Percentiles rank a stretch among this genome's conserved stretches.
These are phyloP conservation scores for Coniochaeta sp. DNA, from an alignment of 2,329 filamentous ascomycete genomes.

Conservation along the genomic window DNA sequence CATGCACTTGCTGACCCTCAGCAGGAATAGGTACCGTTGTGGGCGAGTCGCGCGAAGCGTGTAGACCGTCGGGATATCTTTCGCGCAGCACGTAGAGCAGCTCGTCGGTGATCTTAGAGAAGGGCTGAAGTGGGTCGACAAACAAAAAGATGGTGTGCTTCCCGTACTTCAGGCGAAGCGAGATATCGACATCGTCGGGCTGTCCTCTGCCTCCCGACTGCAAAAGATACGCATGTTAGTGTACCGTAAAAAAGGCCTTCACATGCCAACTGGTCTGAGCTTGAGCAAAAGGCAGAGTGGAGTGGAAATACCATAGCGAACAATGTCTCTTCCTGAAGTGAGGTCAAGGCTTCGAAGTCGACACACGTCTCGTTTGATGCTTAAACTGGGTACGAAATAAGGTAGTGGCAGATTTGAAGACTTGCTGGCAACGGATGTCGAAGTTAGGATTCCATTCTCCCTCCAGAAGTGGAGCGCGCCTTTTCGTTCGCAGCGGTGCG, in stretches of 20 bases:
- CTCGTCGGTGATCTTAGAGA: slow-evolving; percentile 48
- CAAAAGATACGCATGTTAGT: neutral
- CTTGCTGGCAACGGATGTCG: neutral
- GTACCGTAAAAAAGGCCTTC: neutral
- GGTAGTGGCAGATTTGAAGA: too few species aligned
- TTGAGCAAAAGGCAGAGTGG: neutral
- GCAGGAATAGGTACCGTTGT: slow-evolving; percentile 31
- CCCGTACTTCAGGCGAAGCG: slow-evolving; percentile 66
- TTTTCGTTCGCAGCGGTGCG: neutral
- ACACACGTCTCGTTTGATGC: too few species aligned
- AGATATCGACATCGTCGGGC: slow-evolving; percentile 42
- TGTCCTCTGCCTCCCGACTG: slow-evolving; percentile 3
- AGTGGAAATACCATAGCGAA: neutral
- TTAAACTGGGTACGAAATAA: too few species aligned
- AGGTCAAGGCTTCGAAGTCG: too few species aligned
- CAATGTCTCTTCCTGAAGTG: neutral
- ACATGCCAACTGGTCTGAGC: neutral
- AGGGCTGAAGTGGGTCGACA: slow-evolving; percentile 48
- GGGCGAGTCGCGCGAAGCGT: slow-evolving; percentile 21
- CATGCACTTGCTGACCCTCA: slow-evolving; percentile 28
- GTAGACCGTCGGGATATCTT: slow-evolving; percentile 45
- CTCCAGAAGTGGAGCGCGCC: neutral
- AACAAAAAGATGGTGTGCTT: slow-evolving; percentile 65
- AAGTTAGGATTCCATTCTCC: neutral
- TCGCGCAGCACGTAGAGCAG: slow-evolving; percentile 52